Evolutionary conservation across 305 asterid species (phyloP), one percentile per base, ranked within the genome.

Genomic region (Solanum hybrid): DNA sequence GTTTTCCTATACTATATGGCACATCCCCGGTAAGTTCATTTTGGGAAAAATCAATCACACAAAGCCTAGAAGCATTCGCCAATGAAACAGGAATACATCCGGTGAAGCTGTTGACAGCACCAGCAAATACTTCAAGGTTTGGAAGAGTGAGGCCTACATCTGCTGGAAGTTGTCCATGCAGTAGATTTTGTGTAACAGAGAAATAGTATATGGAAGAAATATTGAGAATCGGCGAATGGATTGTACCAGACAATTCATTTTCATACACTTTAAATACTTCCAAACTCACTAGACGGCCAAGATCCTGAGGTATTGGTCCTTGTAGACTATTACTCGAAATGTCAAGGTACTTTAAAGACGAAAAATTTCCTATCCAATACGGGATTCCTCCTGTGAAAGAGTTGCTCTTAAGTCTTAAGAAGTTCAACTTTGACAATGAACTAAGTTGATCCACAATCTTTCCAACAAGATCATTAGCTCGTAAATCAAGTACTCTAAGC

Each of bases 71-170:
- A 39, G 89, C 90, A 51, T 90, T 92, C 11, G 61, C 20, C 3
- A 92, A 67, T 4, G 91, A 89, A 61, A 28, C 87, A 4, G 93
- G 92, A 4, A 91, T 90, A n/a, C 51, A 28, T 31, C 92, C 90
- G 12, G 78, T 34, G 75, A 91, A 91, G 7, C 71, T 83, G 20
- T 80, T 89, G 1, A 87, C 89, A 9, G 87, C 88, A 6, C 87
- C 88, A 22, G 87, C 87, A 86, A 89, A 87, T 11, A 40, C 64
- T 67, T 36, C 64, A 10, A 91, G 87, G 61, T 87, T 91, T 5
- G 92, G 87, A 61, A 91, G 87, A 28, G 92, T 83, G 8, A 89
- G 26, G 34, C 89, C 92, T 7, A 75, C 8, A 51, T 87, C 5
- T 35, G 80, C 46, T 3, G 89, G 90, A 67, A 89, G 78, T 61